Evolutionary conservation across 108 stramenopile genomes (phyloP).

Genomic region (Nitzschia sp.): DNA sequence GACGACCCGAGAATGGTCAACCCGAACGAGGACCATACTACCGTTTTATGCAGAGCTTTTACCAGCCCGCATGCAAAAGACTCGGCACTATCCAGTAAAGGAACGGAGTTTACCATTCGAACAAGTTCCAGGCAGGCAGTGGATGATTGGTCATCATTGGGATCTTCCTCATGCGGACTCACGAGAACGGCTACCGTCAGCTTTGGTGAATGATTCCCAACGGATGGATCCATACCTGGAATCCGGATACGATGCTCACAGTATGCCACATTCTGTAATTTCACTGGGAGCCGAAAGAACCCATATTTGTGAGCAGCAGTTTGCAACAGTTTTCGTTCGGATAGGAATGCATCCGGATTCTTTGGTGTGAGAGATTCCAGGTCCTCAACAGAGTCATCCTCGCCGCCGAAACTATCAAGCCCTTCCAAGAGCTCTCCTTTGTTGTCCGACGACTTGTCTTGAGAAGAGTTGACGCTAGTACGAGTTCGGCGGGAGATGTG

Average conservation of each 20-base stretch:
- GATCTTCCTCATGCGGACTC: slow-evolving; percentile 33
- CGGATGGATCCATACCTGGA: neutral
- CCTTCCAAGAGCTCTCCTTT: neutral
- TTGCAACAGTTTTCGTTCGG: neutral
- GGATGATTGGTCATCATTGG: neutral
- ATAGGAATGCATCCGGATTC: neutral
- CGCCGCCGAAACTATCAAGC: neutral
- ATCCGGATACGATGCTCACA: slow-evolving; percentile 56
- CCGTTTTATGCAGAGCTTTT: slow-evolving; percentile 54
- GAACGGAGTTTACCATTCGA: slow-evolving; percentile 85
- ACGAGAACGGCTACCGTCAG: slow-evolving; percentile 69
- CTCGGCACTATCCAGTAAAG: slow-evolving; percentile 82
- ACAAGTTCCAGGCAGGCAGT: slow-evolving; percentile 61
- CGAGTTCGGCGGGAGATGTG: neutral
- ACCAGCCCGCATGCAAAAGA: slow-evolving; percentile 76
- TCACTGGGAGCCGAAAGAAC: slow-evolving; percentile 13
- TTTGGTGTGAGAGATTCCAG: neutral
- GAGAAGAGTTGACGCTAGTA: neutral
- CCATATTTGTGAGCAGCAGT: neutral
- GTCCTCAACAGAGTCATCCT: neutral
- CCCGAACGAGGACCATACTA: slow-evolving; percentile 78
- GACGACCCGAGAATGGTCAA: slow-evolving; percentile 36
- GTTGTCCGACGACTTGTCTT: neutral
- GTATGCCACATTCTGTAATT: slow-evolving; percentile 67
- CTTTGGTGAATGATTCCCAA: slow-evolving; percentile 22